These are phyloP conservation scores for Diplodia corticola DNA, from an alignment of 2,329 filamentous ascomycete genomes.

Conservation along the genomic window DNA sequence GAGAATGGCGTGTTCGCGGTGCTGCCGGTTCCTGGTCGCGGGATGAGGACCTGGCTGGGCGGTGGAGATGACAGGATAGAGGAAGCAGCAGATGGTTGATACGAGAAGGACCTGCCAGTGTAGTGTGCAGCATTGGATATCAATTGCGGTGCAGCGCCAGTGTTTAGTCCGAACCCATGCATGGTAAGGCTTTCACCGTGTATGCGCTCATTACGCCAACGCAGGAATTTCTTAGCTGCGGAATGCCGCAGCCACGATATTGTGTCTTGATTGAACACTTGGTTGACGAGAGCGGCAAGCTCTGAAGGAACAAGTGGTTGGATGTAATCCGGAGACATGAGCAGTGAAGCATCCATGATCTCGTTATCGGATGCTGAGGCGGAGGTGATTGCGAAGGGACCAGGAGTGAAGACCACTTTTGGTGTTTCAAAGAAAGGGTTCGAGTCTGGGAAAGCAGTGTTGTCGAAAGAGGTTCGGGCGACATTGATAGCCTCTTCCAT, in stretches of 20 bases:
- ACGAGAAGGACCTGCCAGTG: constrained; percentile 23
- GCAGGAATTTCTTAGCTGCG: constrained; percentile 77
- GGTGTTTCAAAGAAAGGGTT: constrained; percentile 24
- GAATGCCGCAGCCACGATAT: constrained; percentile 79
- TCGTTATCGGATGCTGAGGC: constrained; percentile 70
- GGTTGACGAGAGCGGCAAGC: constrained; percentile 66
- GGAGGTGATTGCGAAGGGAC: constrained; percentile 77
- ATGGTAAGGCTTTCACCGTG: constrained; percentile 26
- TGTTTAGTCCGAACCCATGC: constrained; percentile 24
- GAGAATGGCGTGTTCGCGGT: constrained; percentile 26
- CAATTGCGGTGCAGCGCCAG: constrained; percentile 25
- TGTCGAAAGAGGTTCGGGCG: constrained; percentile 30
- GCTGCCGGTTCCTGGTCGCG: constrained; percentile 29
- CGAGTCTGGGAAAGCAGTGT: constrained; percentile 26
- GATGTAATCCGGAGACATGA: constrained; percentile 91
- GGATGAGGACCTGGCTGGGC: constrained; percentile 42
- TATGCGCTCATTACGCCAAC: constrained; percentile 53
- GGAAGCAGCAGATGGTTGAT: constrained; percentile 35
- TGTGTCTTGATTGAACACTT: constrained; percentile 75
- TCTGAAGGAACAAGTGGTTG: constrained; percentile 79
- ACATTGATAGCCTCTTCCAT: constrained; percentile 39
- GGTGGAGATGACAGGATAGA: constrained; percentile 39
- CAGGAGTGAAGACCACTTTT: constrained; percentile 17
- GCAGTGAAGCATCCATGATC: constrained; percentile 84
- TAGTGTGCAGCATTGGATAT: constrained; percentile 20